These are phyloP conservation scores for Xylaria sp. DNA, from an alignment of 495 filamentous ascomycete species.

Conservation along the genomic window DNA sequence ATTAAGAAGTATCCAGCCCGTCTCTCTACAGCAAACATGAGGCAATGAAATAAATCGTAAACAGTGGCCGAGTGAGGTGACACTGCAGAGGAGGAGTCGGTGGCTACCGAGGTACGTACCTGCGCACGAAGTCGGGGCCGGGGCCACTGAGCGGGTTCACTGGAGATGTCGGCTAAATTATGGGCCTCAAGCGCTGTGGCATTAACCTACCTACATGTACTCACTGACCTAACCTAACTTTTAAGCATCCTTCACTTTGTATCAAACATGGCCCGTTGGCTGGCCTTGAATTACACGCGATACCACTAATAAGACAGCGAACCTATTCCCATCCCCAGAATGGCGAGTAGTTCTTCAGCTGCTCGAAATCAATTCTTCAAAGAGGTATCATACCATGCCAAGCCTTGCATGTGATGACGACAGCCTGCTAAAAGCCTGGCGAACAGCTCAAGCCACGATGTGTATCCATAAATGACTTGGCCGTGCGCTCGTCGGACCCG, in stretches of 20 bases:
- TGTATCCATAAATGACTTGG: constrained; percentile 76
- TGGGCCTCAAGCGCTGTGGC: constrained; percentile 1
- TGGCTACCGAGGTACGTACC: not conserved
- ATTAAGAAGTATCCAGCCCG: not conserved
- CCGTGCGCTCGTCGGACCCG: constrained; percentile 65
- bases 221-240: not conserved
- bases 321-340: constrained; percentile 28
- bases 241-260: not conserved
- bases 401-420: not conserved
- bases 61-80: not conserved
- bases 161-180: constrained; percentile 10
- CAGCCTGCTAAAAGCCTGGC: constrained; percentile 19
- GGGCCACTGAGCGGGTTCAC: not conserved
- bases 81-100: not conserved
- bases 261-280: constrained; percentile 5
- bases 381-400: constrained; percentile 38
- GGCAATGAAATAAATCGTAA: not conserved
- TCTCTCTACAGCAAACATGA: not conserved
- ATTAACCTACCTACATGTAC: not conserved
- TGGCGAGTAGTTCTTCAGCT: constrained; percentile 33
- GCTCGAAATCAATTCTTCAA: constrained; percentile 52
- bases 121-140: not conserved
- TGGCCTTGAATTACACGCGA: not conserved
- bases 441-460: constrained; percentile 79
- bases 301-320: constrained; percentile 24